Percentiles rank a stretch among this genome's conserved stretches.
Conservation (phyloP, 176 grass and related monocot genomes). For the Puccinellia tenuiflora region DNA sequence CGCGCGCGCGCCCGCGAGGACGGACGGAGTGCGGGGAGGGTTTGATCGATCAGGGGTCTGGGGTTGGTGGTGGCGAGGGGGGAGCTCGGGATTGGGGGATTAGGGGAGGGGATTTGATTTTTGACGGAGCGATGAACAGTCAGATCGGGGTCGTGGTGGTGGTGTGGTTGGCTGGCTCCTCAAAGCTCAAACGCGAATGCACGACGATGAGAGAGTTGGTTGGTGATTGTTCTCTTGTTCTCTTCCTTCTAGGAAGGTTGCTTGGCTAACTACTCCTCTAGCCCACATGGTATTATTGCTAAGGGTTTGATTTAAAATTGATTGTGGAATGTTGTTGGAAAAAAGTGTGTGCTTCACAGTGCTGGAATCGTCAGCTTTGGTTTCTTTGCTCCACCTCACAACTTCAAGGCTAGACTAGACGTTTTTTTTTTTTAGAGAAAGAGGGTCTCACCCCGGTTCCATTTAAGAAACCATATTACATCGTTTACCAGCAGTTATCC, state of each 20-base stretch:
- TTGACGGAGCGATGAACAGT: neutral
- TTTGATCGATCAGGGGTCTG: neutral
- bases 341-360: too few species aligned
- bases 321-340: too few species aligned
- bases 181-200: neutral
- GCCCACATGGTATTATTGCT: too few species aligned
- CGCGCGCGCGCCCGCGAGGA: neutral
- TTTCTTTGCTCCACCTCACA: too few species aligned
- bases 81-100: constrained; percentile 12
- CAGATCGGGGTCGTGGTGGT: neutral
- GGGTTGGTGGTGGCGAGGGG: neutral
- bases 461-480: too few species aligned
- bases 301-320: too few species aligned
- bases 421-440: too few species aligned
- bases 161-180: neutral
- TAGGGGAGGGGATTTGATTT: neutral
- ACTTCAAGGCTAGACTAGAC: too few species aligned
- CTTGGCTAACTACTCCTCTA: neutral
- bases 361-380: too few species aligned
- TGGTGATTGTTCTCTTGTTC: neutral
- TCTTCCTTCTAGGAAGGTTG: constrained; percentile 3
- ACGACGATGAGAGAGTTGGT: neutral
- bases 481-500: too few species aligned
- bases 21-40: neutral
- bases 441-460: too few species aligned